A percentile compares a stretch with the other conserved stretches of the same genome.
These are phyloP conservation scores for Boletus coccyginus DNA, from an alignment of 768 basidiomycete species.

Conservation along the genomic window DNA sequence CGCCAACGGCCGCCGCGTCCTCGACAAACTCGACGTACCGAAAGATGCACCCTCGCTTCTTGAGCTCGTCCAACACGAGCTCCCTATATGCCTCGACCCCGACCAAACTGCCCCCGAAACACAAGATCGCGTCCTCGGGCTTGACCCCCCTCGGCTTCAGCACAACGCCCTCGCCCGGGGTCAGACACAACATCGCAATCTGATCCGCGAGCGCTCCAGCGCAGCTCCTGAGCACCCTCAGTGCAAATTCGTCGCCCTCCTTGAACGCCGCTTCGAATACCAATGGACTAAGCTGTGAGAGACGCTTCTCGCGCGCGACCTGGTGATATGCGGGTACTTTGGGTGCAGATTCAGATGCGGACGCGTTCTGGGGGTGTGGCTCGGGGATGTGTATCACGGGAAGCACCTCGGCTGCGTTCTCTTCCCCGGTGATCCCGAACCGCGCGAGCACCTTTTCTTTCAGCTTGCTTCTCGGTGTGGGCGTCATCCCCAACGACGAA, in stretches of 20 bases:
- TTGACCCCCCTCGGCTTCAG: slow-evolving; percentile 39
- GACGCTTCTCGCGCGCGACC: slow-evolving; percentile 63
- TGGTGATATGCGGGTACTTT: slow-evolving; percentile 25
- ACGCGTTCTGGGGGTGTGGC: slow-evolving; percentile 28
- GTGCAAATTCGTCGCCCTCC: slow-evolving; percentile 61
- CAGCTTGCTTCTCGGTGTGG: slow-evolving; percentile 32
- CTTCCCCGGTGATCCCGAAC: slow-evolving; percentile 53
- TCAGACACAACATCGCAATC: slow-evolving; percentile 44
- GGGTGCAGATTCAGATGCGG: not conserved
- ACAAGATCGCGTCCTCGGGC: slow-evolving; percentile 59
- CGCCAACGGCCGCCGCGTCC: slow-evolving; percentile 68
- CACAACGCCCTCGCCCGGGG: slow-evolving; percentile 38
- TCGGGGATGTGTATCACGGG: slow-evolving; percentile 64
- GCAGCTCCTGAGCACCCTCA: slow-evolving; percentile 51
- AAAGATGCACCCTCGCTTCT: slow-evolving; percentile 58
- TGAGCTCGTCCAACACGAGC: slow-evolving; percentile 53
- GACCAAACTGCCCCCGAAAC: slow-evolving; percentile 77
- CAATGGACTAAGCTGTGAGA: slow-evolving; percentile 70
- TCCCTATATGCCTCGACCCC: slow-evolving; percentile 60
- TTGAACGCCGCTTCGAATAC: slow-evolving; percentile 80
- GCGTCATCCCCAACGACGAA: slow-evolving; percentile 36
- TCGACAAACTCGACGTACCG: slow-evolving; percentile 62
- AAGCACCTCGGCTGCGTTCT: slow-evolving; percentile 55
- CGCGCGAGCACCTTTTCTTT: slow-evolving; percentile 46
- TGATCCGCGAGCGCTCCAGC: slow-evolving; percentile 57